Percentiles rank a stretch among this genome's conserved stretches.
phyloP scores from a whole-genome alignment of 371 early-diverging fungal species.

The Zopfochytrium polystomum region DNA sequence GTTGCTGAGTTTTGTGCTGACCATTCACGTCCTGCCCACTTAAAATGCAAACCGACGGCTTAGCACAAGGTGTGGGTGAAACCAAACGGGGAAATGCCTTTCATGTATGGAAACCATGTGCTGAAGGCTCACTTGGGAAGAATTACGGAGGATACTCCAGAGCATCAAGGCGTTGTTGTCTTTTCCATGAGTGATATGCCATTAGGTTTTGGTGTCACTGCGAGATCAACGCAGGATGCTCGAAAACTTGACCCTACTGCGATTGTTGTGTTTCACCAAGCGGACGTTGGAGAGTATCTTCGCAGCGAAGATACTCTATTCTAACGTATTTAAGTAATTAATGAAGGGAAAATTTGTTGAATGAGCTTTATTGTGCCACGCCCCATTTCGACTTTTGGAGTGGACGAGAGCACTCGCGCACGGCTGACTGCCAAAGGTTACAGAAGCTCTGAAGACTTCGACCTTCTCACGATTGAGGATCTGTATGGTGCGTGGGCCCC shows the following conservation, averaged over 20 bases:
- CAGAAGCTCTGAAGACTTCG: background rate
- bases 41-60: too few species aligned
- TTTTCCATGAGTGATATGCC: conserved; percentile 93
- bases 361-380: background rate
- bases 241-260: conserved; percentile 92
- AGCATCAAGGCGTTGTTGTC: conserved; percentile 96
- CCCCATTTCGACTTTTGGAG: background rate
- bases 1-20: background rate
- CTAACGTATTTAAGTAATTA: conserved; percentile 47
- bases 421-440: background rate
- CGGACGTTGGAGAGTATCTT: conserved; percentile 98
- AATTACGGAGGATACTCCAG: conserved; percentile 96
- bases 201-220: conserved; percentile 98
- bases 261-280: conserved; percentile 95
- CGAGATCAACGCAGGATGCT: conserved; percentile 86
- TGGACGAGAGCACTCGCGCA: background rate
- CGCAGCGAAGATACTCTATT: conserved; percentile 89
- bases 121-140: conserved; percentile 96
- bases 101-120: conserved; percentile 98
- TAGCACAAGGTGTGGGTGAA: conserved; percentile 97
- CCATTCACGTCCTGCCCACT: too few species aligned
- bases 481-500: background rate
- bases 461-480: background rate
- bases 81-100: conserved; percentile 98
- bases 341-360: too few species aligned